These are phyloP conservation scores for Penicillium sp. DNA, from an alignment of 2,329 filamentous ascomycete genomes.

Conservation along the genomic window DNA sequence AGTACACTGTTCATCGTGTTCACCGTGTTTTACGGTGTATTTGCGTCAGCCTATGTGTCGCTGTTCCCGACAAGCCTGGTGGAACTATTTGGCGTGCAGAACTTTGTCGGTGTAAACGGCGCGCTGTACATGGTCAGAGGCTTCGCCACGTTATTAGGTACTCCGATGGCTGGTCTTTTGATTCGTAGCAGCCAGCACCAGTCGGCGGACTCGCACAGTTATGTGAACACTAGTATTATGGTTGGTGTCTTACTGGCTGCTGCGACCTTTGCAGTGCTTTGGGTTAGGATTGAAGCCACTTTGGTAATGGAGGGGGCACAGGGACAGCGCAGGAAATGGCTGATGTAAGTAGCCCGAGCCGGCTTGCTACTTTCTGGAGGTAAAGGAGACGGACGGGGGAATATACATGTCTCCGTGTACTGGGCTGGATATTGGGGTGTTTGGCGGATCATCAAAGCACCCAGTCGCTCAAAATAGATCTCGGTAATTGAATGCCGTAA, in stretches of 20 bases:
- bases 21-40: conserved; percentile 36
- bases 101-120: conserved; percentile 40
- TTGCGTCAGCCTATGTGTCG: conserved; percentile 39
- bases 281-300: conserved; percentile 27
- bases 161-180: conserved; percentile 32
- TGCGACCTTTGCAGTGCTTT: conserved; percentile 25
- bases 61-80: conserved; percentile 42
- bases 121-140: conserved; percentile 42
- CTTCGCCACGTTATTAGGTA: conserved; percentile 38
- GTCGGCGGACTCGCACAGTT: conserved; percentile 13
- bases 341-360: conserved; percentile 7
- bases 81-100: conserved; percentile 40
- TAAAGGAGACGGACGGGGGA: too few species aligned
- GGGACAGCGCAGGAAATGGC: conserved; percentile 13
- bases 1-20: conserved; percentile 31
- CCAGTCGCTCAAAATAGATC: too few species aligned
- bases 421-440: too few species aligned
- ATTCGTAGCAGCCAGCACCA: conserved; percentile 22
- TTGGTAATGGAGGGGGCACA: conserved; percentile 8
- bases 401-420: too few species aligned
- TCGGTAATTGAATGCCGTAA: too few species aligned
- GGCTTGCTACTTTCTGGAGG: neutral
- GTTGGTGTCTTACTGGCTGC: conserved; percentile 23
- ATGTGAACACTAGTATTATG: conserved; percentile 26
- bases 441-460: too few species aligned